Percentiles rank a stretch among this genome's conserved stretches.
These are phyloP conservation scores for Penicillium brasilianum DNA, from an alignment of 2,329 filamentous ascomycete species.

Conservation along the genomic window DNA sequence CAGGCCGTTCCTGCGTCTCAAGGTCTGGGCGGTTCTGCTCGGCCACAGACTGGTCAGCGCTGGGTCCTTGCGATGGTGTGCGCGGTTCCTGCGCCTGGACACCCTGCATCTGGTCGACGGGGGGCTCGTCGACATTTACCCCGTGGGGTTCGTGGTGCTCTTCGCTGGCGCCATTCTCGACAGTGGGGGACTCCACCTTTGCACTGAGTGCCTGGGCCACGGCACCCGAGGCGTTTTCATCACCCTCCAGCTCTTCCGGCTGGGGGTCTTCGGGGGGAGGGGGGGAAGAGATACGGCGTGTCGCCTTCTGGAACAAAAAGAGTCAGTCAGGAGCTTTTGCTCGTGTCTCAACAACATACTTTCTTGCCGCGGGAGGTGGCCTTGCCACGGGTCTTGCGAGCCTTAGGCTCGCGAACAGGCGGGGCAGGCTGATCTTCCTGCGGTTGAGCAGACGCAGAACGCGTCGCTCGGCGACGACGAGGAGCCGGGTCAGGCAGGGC, in stretches of 20 bases:
- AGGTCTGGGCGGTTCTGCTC: conserved; percentile 1
- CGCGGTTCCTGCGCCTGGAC: neutral
- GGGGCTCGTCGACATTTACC: neutral
- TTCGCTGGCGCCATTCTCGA: neutral
- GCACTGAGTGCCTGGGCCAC: neutral
- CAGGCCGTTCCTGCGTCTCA: neutral
- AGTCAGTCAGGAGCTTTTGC: neutral
- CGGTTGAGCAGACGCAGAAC: conserved; percentile 27
- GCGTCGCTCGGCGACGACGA: conserved; percentile 26
- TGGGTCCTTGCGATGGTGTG: neutral
- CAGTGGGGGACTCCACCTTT: conserved; percentile 6
- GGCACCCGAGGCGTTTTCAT: neutral
- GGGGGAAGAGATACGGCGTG: neutral
- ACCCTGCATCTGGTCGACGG: conserved; percentile 2
- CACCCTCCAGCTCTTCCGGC: conserved; percentile 7
- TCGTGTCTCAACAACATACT: conserved; percentile 10
- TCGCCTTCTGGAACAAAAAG: conserved; percentile 1
- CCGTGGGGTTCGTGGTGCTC: neutral
- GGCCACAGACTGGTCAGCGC: neutral
- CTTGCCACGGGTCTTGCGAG: conserved; percentile 14
- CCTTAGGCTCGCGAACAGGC: conserved; percentile 12
- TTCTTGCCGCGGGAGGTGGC: conserved; percentile 17
- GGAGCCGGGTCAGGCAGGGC: conserved; percentile 10
- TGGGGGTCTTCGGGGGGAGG: conserved; percentile 4
- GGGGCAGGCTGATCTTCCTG: conserved; percentile 12